phyloP scores from a whole-genome alignment of 2,329 filamentous ascomycete genomes.

The Teratosphaeria pseudoeucalypti region DNA sequence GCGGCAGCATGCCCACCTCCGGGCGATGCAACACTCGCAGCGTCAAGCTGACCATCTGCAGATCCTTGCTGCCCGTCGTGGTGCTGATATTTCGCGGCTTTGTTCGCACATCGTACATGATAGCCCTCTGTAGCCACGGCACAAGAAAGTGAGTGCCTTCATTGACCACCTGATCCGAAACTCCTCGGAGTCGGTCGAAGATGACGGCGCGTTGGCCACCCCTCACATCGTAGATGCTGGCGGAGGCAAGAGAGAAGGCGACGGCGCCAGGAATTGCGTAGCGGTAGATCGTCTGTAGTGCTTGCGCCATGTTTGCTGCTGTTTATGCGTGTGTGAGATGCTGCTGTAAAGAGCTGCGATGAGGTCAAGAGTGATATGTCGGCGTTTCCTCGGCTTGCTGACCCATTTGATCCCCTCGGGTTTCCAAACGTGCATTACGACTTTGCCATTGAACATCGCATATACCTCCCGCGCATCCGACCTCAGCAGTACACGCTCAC shows the following conservation, averaged over 20 bases:
- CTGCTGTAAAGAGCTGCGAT: neutral
- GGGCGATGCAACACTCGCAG: conserved; percentile 90
- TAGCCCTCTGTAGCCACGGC: conserved; percentile 88
- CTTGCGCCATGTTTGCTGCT: conserved; percentile 29
- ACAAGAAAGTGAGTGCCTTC: conserved; percentile 96
- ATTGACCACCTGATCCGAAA: conserved; percentile 84
- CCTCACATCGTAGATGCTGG: conserved; percentile 92
- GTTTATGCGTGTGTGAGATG: neutral
- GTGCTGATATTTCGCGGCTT: conserved; percentile 96
- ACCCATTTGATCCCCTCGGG: neutral
- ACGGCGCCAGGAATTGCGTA: conserved; percentile 64
- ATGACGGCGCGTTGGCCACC: conserved; percentile 93
- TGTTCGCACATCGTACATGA: conserved; percentile 94
- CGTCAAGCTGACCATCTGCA: conserved; percentile 99
- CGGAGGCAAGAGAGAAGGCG: conserved; percentile 57
- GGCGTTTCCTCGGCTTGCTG: neutral
- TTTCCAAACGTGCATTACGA: neutral
- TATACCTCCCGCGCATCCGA: neutral
- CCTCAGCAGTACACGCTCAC: neutral
- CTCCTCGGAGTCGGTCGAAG: conserved; percentile 86
- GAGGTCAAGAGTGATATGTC: neutral
- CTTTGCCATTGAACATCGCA: neutral
- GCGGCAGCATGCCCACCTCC: conserved; percentile 82
- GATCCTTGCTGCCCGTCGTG: conserved; percentile 94
- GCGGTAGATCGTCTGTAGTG: conserved; percentile 53